Percentiles rank a stretch among this genome's conserved stretches.
Conservation (phyloP, 345 rosid species). For the Lumnitzera racemosa region DNA sequence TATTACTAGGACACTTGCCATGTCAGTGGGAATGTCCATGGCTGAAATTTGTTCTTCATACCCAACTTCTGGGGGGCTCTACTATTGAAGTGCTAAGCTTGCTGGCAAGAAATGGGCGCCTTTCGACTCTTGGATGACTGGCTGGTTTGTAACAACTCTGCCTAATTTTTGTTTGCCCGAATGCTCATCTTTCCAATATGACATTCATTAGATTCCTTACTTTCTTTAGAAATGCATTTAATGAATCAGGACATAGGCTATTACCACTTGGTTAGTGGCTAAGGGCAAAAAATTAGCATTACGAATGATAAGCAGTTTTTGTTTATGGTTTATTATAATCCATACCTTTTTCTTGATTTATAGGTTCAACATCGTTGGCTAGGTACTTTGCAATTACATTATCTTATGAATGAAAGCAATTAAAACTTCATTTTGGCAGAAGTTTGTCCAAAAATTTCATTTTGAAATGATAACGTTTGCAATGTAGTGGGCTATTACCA, state of each 20-base stretch:
- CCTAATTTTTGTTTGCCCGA: too few relatives aligned
- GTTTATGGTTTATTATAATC: too few relatives aligned
- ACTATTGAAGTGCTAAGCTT: slow-evolving; percentile 98
- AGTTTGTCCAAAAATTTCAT: background rate
- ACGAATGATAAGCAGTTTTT: too few relatives aligned
- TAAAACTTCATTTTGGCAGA: background rate
- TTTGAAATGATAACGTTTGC: slow-evolving; percentile 1
- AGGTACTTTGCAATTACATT: slow-evolving; percentile 30
- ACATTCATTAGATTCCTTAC: too few relatives aligned
- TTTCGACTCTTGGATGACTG: slow-evolving; percentile 91
- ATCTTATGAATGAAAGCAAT: slow-evolving; percentile 6
- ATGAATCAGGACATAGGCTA: too few relatives aligned
- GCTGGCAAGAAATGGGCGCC: slow-evolving; percentile 92
- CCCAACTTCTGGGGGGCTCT: slow-evolving; percentile 97
- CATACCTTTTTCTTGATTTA: slow-evolving; percentile 11
- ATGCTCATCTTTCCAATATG: too few relatives aligned
- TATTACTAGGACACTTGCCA: slow-evolving; percentile 64
- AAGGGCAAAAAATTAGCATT: too few relatives aligned
- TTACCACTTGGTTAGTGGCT: too few relatives aligned
- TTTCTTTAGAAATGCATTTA: too few relatives aligned
- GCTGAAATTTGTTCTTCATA: slow-evolving; percentile 95
- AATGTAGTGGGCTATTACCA: slow-evolving; percentile 89
- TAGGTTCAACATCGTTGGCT: slow-evolving; percentile 99
- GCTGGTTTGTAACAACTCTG: slow-evolving; percentile 39
- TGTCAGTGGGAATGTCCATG: slow-evolving; percentile 83